A percentile compares a stretch with the other conserved stretches of the same genome.
Conservation (phyloP, 1,284 basidiomycete genomes). For the Serendipita sp. region DNA sequence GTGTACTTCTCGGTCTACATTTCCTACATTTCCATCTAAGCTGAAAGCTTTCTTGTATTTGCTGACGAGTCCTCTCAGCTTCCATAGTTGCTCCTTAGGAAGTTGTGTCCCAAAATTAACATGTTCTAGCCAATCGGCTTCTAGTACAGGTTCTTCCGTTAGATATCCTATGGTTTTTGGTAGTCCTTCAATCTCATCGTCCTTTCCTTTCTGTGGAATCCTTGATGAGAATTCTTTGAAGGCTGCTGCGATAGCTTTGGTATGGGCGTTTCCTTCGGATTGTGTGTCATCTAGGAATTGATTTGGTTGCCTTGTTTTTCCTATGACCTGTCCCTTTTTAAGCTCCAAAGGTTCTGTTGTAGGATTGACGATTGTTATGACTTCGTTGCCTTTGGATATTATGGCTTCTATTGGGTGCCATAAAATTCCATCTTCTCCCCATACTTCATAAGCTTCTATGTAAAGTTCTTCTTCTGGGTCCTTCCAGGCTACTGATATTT, state of each 20-base stretch:
- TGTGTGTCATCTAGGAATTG: neutral
- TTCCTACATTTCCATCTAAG: conserved; percentile 19
- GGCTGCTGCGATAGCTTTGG: neutral
- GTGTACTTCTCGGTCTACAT: conserved; percentile 14
- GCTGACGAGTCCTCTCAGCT: conserved; percentile 12
- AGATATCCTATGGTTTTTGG: conserved; percentile 14
- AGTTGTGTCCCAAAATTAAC: conserved; percentile 6
- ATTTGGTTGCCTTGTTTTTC: neutral
- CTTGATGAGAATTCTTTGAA: neutral
- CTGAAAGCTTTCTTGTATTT: conserved; percentile 17
- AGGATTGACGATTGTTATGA: neutral
- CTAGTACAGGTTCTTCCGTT: conserved; percentile 2
- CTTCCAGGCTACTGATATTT: too few species aligned
- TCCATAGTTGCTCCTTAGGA: conserved; percentile 6
- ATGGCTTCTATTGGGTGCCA: too few species aligned
- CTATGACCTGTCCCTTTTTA: neutral
- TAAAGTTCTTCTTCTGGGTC: too few species aligned
- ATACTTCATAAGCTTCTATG: too few species aligned
- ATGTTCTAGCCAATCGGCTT: conserved; percentile 1
- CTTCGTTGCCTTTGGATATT: too few species aligned
- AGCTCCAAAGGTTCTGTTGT: neutral
- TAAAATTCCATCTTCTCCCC: too few species aligned
- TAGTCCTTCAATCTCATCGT: conserved; percentile 10
- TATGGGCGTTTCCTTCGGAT: neutral
- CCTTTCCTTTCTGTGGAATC: neutral